These are phyloP conservation scores for Verticillium nonalfalfae DNA, from an alignment of 2,329 filamentous ascomycete genomes.

Conservation along the genomic window DNA sequence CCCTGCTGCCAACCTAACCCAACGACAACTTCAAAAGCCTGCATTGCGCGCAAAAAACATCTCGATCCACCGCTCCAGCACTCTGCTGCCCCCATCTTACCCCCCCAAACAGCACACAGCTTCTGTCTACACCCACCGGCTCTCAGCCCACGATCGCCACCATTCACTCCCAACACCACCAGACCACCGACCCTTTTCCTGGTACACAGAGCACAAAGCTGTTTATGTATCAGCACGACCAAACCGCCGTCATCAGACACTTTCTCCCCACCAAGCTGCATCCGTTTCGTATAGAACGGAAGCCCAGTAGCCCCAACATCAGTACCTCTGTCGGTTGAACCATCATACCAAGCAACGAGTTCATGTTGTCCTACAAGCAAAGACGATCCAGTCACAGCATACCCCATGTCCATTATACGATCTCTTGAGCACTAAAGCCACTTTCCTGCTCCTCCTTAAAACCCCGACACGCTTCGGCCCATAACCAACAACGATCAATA, in stretches of 20 bases:
- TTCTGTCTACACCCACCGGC: not conserved
- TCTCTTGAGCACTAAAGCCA: conserved; percentile 48
- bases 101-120: not conserved
- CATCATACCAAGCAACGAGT: conserved; percentile 33
- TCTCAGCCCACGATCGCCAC: conserved; percentile 2
- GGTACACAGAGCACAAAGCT: conserved; percentile 21
- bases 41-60: conserved; percentile 1
- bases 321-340: conserved; percentile 82
- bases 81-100: not conserved
- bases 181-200: conserved; percentile 7
- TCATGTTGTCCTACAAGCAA: conserved; percentile 51
- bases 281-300: conserved; percentile 92
- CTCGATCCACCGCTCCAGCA: not conserved
- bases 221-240: conserved; percentile 99
- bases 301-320: conserved; percentile 84
- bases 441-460: conserved; percentile 23
- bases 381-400: conserved; percentile 37
- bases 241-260: conserved; percentile 87
- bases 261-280: conserved; percentile 92
- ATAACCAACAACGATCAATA: not conserved
- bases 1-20: not conserved
- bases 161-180: not conserved
- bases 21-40: not conserved
- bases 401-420: conserved; percentile 50
- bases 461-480: not conserved